These are phyloP conservation scores for Wickerhamomyces chambardii DNA, from an alignment of 805 yeast species.

Conservation along the genomic window DNA sequence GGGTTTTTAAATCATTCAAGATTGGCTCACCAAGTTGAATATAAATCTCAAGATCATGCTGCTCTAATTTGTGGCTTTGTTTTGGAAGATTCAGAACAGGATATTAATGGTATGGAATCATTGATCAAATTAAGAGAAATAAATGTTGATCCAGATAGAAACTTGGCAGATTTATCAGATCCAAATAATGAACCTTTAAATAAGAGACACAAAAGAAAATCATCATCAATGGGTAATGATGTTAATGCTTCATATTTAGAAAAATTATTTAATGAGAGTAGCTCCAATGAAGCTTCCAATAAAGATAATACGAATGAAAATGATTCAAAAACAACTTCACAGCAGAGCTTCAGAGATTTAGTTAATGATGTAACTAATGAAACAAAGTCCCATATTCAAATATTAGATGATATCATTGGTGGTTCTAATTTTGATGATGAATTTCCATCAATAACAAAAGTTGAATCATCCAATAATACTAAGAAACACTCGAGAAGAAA, in stretches of 20 bases:
- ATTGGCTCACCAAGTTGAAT: constrained; percentile 64
- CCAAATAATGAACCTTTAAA: constrained; percentile 7
- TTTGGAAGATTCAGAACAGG: constrained; percentile 47
- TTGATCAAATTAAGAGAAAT: constrained; percentile 24
- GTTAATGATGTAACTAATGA: constrained; percentile 13
- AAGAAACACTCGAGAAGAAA: constrained; percentile 17
- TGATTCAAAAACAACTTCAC: not conserved
- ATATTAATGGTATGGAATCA: constrained; percentile 35
- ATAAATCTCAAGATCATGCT: constrained; percentile 65
- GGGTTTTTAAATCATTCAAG: constrained; percentile 75
- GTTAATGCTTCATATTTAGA: constrained; percentile 9
- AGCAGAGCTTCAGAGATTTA: constrained; percentile 9
- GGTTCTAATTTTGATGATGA: constrained; percentile 6
- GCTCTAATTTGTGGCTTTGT: constrained; percentile 58
- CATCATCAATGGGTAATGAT: too few relatives aligned
- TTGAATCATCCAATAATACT: constrained; percentile 1
- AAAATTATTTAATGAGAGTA: constrained; percentile 6
- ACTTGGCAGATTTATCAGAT: constrained; percentile 17
- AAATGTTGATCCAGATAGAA: constrained; percentile 31
- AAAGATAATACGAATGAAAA: too few relatives aligned
- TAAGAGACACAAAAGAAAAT: constrained; percentile 8
- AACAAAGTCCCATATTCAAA: not conserved
- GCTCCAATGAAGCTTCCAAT: not conserved
- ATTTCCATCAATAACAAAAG: constrained; percentile 1
- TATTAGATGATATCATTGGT: not conserved